phyloP scores from a whole-genome alignment of 192 early-diverging fungal species.

The Phlyctochytrium arcticum region DNA sequence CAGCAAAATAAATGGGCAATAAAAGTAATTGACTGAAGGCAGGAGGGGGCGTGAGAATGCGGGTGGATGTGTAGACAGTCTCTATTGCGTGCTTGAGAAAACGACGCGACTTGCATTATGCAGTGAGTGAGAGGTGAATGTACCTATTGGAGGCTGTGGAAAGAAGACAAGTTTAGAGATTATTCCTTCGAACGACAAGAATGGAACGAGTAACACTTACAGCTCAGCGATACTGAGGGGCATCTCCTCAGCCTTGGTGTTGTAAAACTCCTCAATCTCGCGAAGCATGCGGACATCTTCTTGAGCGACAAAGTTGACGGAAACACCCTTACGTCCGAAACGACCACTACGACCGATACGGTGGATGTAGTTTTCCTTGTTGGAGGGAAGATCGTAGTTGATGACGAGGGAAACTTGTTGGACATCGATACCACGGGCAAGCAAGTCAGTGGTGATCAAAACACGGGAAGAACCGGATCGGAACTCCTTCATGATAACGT shows the following conservation, averaged over 20 bases:
- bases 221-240: slow-evolving; percentile 95
- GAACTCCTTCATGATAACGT: slow-evolving; percentile 99
- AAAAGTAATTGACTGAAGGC: too few relatives aligned
- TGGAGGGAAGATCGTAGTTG: slow-evolving; percentile 97
- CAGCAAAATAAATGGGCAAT: too few relatives aligned
- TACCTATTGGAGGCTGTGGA: too few relatives aligned
- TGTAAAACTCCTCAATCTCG: slow-evolving; percentile 93
- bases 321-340: slow-evolving; percentile 99
- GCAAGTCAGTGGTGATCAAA: slow-evolving; percentile 95
- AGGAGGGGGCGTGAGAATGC: too few relatives aligned
- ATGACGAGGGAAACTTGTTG: slow-evolving; percentile 99
- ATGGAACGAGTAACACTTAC: slow-evolving; percentile 16
- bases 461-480: slow-evolving; percentile 94
- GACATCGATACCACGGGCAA: slow-evolving; percentile 99
- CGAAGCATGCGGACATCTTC: slow-evolving; percentile 91
- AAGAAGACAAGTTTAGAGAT: too few relatives aligned
- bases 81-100: too few relatives aligned
- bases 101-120: too few relatives aligned
- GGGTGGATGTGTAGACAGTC: too few relatives aligned
- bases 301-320: slow-evolving; percentile 97
- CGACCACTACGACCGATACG: slow-evolving; percentile 99
- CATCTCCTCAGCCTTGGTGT: slow-evolving; percentile 99
- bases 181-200: too few relatives aligned
- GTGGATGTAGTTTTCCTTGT: slow-evolving; percentile 99
- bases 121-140: too few relatives aligned